phyloP scores from a whole-genome alignment of 148 eudicot genomes.

The Vaccinium myrtillus region DNA sequence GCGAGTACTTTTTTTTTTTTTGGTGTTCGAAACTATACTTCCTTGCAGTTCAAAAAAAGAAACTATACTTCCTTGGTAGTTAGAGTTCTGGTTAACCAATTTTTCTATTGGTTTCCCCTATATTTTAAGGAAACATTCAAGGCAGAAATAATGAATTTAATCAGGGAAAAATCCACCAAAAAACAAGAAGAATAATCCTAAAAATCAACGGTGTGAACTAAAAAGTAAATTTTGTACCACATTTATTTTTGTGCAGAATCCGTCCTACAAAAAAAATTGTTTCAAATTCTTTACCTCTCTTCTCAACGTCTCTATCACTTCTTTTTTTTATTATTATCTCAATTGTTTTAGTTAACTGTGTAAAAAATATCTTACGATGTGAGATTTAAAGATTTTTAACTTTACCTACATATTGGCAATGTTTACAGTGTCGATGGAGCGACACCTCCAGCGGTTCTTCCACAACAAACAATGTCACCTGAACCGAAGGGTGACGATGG shows the following conservation, averaged over 20 bases:
- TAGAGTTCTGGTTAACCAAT: background rate
- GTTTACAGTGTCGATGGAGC: conserved; percentile 53
- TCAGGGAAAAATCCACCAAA: background rate
- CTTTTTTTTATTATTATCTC: background rate
- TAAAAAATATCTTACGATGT: background rate
- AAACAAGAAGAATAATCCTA: no score
- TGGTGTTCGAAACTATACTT: no score
- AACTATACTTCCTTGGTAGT: no score
- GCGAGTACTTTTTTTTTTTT: no score
- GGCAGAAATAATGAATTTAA: no score
- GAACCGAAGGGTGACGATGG: conserved; percentile 62
- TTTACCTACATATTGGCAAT: conserved; percentile 82
- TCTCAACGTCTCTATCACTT: background rate
- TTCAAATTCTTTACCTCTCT: no score
- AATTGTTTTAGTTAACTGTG: background rate
- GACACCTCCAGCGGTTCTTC: conserved; percentile 74
- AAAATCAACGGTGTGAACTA: no score
- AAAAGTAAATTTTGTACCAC: no score
- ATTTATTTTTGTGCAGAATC: no score
- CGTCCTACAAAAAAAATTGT: no score
- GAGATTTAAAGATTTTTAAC: background rate
- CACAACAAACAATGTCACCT: conserved; percentile 62
- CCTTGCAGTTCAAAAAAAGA: no score
- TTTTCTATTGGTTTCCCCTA: background rate
- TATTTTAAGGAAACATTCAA: no score